Evolutionary conservation across 208 protist genomes (phyloP).

Genomic region (Acanthamoeba royreba): DNA sequence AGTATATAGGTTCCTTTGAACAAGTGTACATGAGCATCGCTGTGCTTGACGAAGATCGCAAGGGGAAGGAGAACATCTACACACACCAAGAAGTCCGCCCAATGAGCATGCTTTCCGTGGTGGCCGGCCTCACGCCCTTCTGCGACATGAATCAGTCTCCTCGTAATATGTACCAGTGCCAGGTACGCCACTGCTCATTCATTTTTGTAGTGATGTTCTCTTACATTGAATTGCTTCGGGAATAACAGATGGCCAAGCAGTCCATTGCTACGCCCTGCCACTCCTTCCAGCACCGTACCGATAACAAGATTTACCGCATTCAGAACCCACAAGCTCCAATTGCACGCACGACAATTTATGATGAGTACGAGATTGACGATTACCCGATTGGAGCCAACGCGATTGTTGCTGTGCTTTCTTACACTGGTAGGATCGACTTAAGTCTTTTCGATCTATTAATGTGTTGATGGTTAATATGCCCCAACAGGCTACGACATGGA

Average conservation of each 20-base stretch:
- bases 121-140: slow-evolving; percentile 98
- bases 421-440: slow-evolving; percentile 88
- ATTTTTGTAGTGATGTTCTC: background rate
- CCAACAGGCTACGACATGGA: slow-evolving; percentile 98
- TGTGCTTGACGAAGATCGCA: slow-evolving; percentile 81
- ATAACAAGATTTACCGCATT: slow-evolving; percentile 98
- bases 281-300: slow-evolving; percentile 88
- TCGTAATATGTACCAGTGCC: slow-evolving; percentile 99
- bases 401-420: slow-evolving; percentile 98
- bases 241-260: slow-evolving; percentile 98
- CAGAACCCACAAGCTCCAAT: slow-evolving; percentile 96
- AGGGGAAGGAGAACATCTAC: slow-evolving; percentile 47
- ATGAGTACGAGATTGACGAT: slow-evolving; percentile 93
- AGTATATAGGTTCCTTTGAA: slow-evolving; percentile 95
- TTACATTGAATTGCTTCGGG: no score
- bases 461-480: background rate
- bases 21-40: slow-evolving; percentile 98
- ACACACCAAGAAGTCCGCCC: slow-evolving; percentile 67
- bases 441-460: background rate
- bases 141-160: slow-evolving; percentile 99
- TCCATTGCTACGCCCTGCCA: slow-evolving; percentile 97
- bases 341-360: slow-evolving; percentile 77
- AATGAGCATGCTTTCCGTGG: slow-evolving; percentile 94
- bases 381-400: slow-evolving; percentile 98
- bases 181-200: background rate